Conservation (phyloP, 805 yeast genomes). For the Candida rishiriensis region DNA sequence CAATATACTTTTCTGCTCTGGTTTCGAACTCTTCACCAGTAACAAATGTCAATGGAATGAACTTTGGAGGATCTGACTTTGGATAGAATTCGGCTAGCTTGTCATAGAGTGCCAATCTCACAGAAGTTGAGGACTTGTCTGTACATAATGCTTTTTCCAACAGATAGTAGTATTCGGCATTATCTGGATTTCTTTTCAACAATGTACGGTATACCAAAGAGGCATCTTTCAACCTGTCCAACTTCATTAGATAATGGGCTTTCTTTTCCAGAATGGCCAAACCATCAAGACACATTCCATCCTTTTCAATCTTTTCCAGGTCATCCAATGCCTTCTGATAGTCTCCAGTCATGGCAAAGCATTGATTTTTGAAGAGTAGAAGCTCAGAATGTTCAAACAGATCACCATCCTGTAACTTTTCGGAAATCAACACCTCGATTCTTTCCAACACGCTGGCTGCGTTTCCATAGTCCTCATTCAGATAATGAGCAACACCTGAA, state of each 20-base stretch:
- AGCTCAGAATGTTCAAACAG: conserved; percentile 79
- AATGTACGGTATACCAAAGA: conserved; percentile 62
- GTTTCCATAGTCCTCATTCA: conserved; percentile 59
- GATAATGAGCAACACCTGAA: conserved; percentile 78
- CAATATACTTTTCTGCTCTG: conserved; percentile 51
- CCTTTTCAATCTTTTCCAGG: conserved; percentile 49
- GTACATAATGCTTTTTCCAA: conserved; percentile 65
- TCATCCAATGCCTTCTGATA: conserved; percentile 58
- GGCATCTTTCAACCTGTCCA: conserved; percentile 60
- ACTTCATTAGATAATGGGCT: conserved; percentile 57
- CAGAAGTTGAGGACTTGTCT: conserved; percentile 37
- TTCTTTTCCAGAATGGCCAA: conserved; percentile 58
- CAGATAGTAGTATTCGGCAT: conserved; percentile 55
- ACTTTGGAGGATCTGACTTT: conserved; percentile 72
- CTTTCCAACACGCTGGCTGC: conserved; percentile 70
- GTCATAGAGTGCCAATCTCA: conserved; percentile 57
- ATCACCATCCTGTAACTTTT: conserved; percentile 62
- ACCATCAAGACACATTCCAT: conserved; percentile 50
- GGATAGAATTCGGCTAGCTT: conserved; percentile 72
- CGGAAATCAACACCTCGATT: conserved; percentile 72
- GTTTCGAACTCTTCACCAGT: conserved; percentile 42
- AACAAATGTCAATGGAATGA: conserved; percentile 72
- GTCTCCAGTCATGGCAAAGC: conserved; percentile 62
- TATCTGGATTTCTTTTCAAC: conserved; percentile 83
- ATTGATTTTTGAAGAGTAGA: conserved; percentile 62